Evolutionary conservation across 306 rosid genomes (phyloP).

Genomic region (Cicer judaicum): DNA sequence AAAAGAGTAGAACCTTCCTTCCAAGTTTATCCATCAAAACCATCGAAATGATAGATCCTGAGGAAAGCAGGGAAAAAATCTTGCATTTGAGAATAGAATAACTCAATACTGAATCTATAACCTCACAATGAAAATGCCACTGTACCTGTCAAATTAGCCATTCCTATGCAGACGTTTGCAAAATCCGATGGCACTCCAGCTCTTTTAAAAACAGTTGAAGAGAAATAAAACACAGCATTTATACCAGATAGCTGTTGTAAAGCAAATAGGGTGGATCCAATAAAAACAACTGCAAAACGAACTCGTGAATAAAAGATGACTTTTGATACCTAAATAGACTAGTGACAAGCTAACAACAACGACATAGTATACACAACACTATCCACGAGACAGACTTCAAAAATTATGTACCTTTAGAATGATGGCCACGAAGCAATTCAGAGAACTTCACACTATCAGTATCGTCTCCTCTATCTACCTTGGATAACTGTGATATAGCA

Average conservation of each 20-base stretch:
- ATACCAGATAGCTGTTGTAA: slow-evolving; percentile 99
- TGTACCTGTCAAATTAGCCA: slow-evolving; percentile 80
- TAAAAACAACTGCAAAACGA: slow-evolving; percentile 99
- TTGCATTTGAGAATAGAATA: slow-evolving; percentile 43
- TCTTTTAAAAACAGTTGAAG: slow-evolving; percentile 93
- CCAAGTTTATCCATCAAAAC: slow-evolving; percentile 95
- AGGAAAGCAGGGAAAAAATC: slow-evolving; percentile 26
- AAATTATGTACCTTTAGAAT: slow-evolving; percentile 69
- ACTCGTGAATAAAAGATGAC: slow-evolving; percentile 67
- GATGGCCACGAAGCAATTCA: slow-evolving; percentile 84
- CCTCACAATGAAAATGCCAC: slow-evolving; percentile 29
- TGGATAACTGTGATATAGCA: slow-evolving; percentile 82
- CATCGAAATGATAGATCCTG: slow-evolving; percentile 88
- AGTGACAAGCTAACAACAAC: slow-evolving; percentile 34
- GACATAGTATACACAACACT: slow-evolving; percentile 1
- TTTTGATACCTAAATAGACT: slow-evolving; percentile 46
- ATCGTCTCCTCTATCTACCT: slow-evolving; percentile 80
- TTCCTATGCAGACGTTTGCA: slow-evolving; percentile 87
- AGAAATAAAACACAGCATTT: slow-evolving; percentile 97
- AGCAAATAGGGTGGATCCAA: slow-evolving; percentile 99
- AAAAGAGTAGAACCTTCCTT: slow-evolving; percentile 81
- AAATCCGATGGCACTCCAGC: slow-evolving; percentile 88
- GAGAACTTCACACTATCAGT: slow-evolving; percentile 69
- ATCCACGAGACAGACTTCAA: slow-evolving; percentile 30
- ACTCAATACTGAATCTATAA: slow-evolving; percentile 26